Conservation (phyloP, 352 stramenopile species). For the Peronosclerospora sorghi region DNA sequence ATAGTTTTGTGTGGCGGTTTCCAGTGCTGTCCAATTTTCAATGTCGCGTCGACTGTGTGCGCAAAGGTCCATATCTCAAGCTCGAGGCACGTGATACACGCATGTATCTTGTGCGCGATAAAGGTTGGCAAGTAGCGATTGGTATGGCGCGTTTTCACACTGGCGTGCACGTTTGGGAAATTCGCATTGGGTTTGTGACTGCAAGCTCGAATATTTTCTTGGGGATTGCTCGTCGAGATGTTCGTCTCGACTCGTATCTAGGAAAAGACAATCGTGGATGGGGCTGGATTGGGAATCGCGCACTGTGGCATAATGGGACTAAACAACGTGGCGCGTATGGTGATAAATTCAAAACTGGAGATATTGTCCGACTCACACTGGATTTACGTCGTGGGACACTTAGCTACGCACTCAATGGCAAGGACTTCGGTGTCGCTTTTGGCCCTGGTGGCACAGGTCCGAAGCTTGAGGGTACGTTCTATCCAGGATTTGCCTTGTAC, state of each 20-base stretch:
- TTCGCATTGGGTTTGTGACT: conserved; percentile 78
- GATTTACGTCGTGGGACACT: too few relatives aligned
- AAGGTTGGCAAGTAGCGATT: conserved; percentile 83
- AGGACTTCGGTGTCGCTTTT: too few relatives aligned
- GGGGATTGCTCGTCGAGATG: conserved; percentile 72
- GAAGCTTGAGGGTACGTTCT: too few relatives aligned
- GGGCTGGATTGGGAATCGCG: conserved; percentile 86
- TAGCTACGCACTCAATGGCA: too few relatives aligned
- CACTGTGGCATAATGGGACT: conserved; percentile 84
- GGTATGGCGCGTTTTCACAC: conserved; percentile 80
- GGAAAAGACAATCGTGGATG: conserved; percentile 88
- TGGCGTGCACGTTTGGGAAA: conserved; percentile 83
- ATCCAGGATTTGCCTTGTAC: too few relatives aligned
- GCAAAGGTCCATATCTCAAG: conserved; percentile 82
- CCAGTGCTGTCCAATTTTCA: conserved; percentile 85
- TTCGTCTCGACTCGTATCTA: conserved; percentile 82
- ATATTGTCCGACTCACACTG: conserved; percentile 77
- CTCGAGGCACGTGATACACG: conserved; percentile 80
- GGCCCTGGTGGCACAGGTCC: too few relatives aligned
- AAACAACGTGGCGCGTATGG: conserved; percentile 86
- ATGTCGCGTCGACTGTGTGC: conserved; percentile 73
- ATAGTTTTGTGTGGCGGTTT: conserved; percentile 83
- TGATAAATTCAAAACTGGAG: conserved; percentile 85
- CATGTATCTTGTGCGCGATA: conserved; percentile 75
- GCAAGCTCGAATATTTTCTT: conserved; percentile 87